phyloP scores from a whole-genome alignment of 2,329 filamentous ascomycete genomes.

The Escovopsis weberi region DNA sequence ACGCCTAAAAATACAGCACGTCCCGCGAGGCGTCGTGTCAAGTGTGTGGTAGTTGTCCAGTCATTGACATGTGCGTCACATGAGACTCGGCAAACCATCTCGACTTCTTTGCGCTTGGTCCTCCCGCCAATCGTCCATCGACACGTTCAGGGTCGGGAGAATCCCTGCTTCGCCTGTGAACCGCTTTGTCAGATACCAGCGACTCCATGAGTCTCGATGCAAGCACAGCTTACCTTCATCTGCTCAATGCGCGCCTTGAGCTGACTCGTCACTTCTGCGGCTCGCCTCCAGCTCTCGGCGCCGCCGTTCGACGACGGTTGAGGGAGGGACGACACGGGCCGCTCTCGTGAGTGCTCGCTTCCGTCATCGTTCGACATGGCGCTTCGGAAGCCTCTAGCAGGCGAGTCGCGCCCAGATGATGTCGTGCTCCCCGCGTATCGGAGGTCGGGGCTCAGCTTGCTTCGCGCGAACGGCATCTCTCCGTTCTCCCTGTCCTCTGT shows the following conservation, averaged over 20 bases:
- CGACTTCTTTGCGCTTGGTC: conserved; percentile 1
- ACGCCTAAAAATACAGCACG: conserved; percentile 17
- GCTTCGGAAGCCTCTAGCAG: conserved; percentile 39
- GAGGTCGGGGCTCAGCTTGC: conserved; percentile 41
- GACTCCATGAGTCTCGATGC: not conserved
- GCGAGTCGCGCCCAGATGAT: conserved; percentile 44
- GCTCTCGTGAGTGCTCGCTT: conserved; percentile 18
- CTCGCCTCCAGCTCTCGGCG: conserved; percentile 85
- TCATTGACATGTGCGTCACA: conserved; percentile 3
- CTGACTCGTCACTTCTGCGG: conserved; percentile 94
- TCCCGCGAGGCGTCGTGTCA: conserved; percentile 1
- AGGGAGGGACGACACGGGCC: conserved; percentile 21
- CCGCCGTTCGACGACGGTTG: conserved; percentile 20
- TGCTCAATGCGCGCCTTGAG: conserved; percentile 94
- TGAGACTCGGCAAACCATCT: conserved; percentile 1
- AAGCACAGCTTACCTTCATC: conserved; percentile 58
- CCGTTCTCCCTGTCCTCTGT: conserved; percentile 64
- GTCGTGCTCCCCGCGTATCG: conserved; percentile 33
- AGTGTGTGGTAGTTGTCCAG: not conserved
- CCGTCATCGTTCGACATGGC: conserved; percentile 19
- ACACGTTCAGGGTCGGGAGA: conserved; percentile 14
- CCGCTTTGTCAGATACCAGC: not conserved
- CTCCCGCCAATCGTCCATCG: conserved; percentile 1
- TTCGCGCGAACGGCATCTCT: conserved; percentile 30
- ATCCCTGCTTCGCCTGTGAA: conserved; percentile 15